A percentile compares a stretch with the other conserved stretches of the same genome.
Evolutionary conservation across 331 rosid genomes (phyloP).

Genomic region (Malus hybrid): DNA sequence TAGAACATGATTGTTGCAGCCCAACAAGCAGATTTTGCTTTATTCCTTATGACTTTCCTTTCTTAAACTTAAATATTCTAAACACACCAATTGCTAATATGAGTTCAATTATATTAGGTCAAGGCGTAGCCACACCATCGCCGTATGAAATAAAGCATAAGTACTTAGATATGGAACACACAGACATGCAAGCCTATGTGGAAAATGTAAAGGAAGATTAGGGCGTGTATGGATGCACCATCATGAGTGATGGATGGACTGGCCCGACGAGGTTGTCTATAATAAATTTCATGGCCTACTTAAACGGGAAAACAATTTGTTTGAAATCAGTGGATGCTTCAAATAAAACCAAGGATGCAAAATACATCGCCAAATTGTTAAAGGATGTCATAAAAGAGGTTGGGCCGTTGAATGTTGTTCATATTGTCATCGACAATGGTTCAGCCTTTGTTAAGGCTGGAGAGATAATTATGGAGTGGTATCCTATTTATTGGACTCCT

Average conservation of each 20-base stretch:
- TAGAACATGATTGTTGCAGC: neutral
- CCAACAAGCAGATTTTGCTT: neutral
- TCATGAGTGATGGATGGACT: neutral
- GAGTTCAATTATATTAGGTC: neutral
- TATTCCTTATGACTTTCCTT: neutral
- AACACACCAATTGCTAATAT: neutral
- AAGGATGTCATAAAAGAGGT: neutral
- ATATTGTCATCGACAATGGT: neutral
- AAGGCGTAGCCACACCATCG: neutral
- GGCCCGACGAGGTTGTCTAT: neutral
- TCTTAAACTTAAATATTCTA: neutral
- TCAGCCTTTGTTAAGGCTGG: neutral
- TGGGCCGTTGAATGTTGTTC: neutral
- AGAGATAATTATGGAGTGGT: neutral
- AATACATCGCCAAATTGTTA: neutral
- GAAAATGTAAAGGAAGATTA: neutral
- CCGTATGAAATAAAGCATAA: neutral
- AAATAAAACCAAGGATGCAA: neutral
- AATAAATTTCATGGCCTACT: neutral
- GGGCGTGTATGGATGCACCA: neutral
- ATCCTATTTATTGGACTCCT: neutral
- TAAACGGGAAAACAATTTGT: neutral
- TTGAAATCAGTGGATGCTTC: neutral
- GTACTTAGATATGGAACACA: neutral
- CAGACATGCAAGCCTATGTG: neutral